phyloP scores from a whole-genome alignment of 2,329 filamentous ascomycete genomes.

The Diplodia intermedia region DNA sequence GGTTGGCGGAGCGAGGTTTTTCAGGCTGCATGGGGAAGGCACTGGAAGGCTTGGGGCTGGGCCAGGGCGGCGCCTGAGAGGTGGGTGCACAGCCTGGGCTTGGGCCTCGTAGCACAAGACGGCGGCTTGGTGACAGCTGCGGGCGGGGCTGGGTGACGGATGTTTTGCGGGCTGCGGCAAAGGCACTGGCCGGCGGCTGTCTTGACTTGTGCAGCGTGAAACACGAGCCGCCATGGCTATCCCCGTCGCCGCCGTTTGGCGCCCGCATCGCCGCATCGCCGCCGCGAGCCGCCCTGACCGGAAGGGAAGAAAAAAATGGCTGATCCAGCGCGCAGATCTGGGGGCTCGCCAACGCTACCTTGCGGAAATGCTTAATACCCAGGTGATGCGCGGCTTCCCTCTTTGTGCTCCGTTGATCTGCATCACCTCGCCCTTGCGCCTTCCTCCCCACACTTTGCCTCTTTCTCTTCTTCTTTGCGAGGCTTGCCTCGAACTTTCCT shows the following conservation, averaged over 20 bases:
- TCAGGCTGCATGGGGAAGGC: neutral
- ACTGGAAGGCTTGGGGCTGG: neutral
- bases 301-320: neutral
- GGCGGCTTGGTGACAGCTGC: neutral
- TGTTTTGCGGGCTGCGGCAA: neutral
- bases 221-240: conserved; percentile 21
- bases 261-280: conserved; percentile 4
- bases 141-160: conserved; percentile 15
- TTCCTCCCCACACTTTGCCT: neutral
- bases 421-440: conserved; percentile 11
- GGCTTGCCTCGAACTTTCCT: conserved; percentile 11
- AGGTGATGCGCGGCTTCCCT: conserved; percentile 3
- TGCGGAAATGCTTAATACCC: conserved; percentile 11
- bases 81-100: too few species aligned
- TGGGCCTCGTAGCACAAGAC: neutral
- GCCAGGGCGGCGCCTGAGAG: neutral
- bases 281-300: neutral
- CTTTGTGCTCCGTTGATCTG: conserved; percentile 4
- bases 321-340: conserved; percentile 2
- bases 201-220: conserved; percentile 8
- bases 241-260: conserved; percentile 10
- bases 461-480: neutral
- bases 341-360: neutral
- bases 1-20: conserved; percentile 11
- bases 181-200: conserved; percentile 3